A percentile compares a stretch with the other conserved stretches of the same genome.
These are phyloP conservation scores for Boletus speciosus DNA, from an alignment of 768 basidiomycete genomes.

Conservation along the genomic window DNA sequence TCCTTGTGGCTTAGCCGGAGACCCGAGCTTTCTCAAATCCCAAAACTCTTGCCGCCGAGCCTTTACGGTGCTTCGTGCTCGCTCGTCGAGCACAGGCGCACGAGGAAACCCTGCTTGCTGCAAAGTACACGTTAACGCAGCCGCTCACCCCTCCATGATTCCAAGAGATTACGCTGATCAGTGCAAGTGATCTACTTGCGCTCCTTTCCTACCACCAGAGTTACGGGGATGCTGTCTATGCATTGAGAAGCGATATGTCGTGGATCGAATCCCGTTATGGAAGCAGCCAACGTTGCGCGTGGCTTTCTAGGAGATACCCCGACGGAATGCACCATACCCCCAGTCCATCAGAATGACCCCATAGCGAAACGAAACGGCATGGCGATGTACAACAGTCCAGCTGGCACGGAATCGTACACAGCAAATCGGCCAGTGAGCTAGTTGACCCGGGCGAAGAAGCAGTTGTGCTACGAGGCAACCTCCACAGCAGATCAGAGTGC, in stretches of 20 bases:
- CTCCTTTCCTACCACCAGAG: constrained; percentile 21
- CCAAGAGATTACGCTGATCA: constrained; percentile 27
- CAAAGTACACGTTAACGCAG: constrained; percentile 25
- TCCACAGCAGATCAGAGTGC: too few species aligned
- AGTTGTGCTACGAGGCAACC: too few species aligned
- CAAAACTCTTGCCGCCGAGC: constrained; percentile 12
- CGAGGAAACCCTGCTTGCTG: constrained; percentile 26
- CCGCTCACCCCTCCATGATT: constrained; percentile 22
- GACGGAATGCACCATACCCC: too few species aligned
- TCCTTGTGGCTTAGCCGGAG: constrained; percentile 11
- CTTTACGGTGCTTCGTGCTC: constrained; percentile 32
- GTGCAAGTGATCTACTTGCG: constrained; percentile 23
- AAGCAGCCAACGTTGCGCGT: neutral
- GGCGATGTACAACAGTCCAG: too few species aligned
- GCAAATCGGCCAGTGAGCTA: too few species aligned
- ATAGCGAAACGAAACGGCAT: too few species aligned
- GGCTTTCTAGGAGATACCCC: neutral
- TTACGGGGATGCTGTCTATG: constrained; percentile 12
- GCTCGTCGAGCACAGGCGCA: constrained; percentile 24
- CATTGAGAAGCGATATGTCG: neutral
- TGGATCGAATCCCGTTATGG: constrained; percentile 9
- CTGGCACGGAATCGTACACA: too few species aligned
- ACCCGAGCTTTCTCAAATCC: constrained; percentile 22
- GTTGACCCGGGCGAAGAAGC: too few species aligned
- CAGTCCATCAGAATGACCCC: too few species aligned